phyloP scores from a whole-genome alignment of 352 stramenopile species.

The Pythium phragmitis region DNA sequence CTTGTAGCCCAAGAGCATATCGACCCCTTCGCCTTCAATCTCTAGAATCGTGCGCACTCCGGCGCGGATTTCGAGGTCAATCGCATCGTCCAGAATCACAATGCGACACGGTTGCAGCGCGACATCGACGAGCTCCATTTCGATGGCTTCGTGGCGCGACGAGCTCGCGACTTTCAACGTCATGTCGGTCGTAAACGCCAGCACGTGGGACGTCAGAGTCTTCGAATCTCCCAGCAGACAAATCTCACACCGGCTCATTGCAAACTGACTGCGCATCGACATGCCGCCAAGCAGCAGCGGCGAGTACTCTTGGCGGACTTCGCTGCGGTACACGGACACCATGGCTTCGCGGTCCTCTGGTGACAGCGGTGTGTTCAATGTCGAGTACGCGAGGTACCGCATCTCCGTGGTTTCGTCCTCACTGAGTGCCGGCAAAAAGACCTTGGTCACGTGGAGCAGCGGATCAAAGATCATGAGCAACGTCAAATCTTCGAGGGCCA shows the following conservation, averaged over 20 bases:
- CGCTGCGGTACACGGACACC: conserved; percentile 46
- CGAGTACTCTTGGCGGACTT: conserved; percentile 67
- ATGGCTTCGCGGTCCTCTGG: conserved; percentile 53
- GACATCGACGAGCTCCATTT: conserved; percentile 77
- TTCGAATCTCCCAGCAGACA: conserved; percentile 79
- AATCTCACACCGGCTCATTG: conserved; percentile 61
- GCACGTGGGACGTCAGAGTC: conserved; percentile 67
- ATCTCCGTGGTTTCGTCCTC: conserved; percentile 77
- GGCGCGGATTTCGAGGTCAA: conserved; percentile 66
- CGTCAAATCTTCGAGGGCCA: conserved; percentile 62
- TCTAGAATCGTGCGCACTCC: conserved; percentile 79
- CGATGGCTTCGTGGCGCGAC: conserved; percentile 58
- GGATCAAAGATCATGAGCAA: conserved; percentile 79
- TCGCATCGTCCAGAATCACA: conserved; percentile 55
- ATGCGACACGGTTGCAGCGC: conserved; percentile 76
- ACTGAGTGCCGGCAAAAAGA: conserved; percentile 57
- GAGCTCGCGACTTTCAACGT: conserved; percentile 65
- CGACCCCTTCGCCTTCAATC: conserved; percentile 83
- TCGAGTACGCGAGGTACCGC: conserved; percentile 62
- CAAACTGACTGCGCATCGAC: conserved; percentile 49
- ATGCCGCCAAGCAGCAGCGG: conserved; percentile 62
- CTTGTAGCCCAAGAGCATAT: conserved; percentile 74
- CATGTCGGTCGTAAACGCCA: conserved; percentile 81
- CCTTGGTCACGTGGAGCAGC: conserved; percentile 49
- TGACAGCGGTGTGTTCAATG: conserved; percentile 40